Conservation (phyloP, 192 early-diverging fungal species). For the Haplosporangium gracile region DNA sequence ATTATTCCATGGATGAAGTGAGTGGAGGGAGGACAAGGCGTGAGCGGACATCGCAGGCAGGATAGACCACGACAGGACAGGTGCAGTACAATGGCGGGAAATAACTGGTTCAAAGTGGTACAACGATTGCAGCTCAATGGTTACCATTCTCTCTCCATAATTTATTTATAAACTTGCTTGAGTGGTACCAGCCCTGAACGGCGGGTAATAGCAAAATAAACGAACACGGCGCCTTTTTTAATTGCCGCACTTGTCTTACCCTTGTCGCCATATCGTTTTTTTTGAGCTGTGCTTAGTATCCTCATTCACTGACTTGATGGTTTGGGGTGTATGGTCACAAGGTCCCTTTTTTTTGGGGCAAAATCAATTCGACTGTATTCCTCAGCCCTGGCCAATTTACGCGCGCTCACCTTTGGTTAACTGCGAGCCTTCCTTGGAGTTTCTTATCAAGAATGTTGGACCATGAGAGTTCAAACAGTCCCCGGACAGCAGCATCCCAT, state of each 20-base stretch:
- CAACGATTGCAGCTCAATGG: background rate
- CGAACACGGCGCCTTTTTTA: background rate
- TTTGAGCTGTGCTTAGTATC: background rate
- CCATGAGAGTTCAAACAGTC: no score
- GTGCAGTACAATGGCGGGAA: background rate
- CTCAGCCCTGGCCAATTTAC: no score
- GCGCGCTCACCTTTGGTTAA: no score
- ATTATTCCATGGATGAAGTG: background rate
- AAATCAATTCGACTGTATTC: no score
- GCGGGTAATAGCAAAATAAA: background rate
- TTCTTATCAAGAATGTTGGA: no score
- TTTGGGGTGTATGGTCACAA: background rate
- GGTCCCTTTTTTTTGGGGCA: background rate
- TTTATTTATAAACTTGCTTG: background rate
- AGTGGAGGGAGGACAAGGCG: background rate
- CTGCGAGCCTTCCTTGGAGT: no score
- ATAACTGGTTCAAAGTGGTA: conserved; percentile 3
- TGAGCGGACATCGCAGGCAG: background rate
- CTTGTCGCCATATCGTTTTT: background rate
- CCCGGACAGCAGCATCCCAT: no score
- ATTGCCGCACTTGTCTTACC: background rate
- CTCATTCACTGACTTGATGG: background rate
- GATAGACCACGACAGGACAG: background rate
- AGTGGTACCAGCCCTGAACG: background rate
- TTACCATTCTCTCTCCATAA: background rate